These are phyloP conservation scores for Coniochaeta sp. DNA, from an alignment of 2,329 filamentous ascomycete genomes.

Conservation along the genomic window DNA sequence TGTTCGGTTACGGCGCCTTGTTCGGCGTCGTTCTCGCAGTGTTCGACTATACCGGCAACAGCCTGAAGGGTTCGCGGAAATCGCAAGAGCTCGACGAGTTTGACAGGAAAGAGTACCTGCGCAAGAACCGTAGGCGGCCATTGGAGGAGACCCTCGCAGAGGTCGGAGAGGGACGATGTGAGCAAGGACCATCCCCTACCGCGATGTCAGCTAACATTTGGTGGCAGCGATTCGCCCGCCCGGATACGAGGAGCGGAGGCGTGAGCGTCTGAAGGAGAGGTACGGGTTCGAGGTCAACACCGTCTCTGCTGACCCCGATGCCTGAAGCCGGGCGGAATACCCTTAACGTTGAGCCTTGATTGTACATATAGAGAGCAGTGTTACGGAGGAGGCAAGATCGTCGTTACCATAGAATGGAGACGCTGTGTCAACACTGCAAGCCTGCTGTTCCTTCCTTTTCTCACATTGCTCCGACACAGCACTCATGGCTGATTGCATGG, in stretches of 20 bases:
- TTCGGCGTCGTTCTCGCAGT: slow-evolving; percentile 52
- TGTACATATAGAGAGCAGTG: slow-evolving; percentile 15
- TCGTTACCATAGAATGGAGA: slow-evolving; percentile 9
- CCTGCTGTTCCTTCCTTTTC: background rate
- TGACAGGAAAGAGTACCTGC: slow-evolving; percentile 65
- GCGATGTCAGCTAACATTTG: slow-evolving; percentile 2
- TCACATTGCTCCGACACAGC: background rate
- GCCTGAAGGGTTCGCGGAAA: slow-evolving; percentile 37
- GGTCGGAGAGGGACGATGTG: slow-evolving; percentile 83
- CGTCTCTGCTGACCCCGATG: slow-evolving; percentile 41
- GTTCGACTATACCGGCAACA: slow-evolving; percentile 62
- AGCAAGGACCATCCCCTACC: slow-evolving; percentile 14
- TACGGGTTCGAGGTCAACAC: slow-evolving; percentile 81
- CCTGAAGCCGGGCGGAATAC: background rate
- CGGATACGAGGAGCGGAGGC: slow-evolving; percentile 78
- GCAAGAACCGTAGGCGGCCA: slow-evolving; percentile 67
- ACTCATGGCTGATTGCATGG: background rate
- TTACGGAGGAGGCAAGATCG: background rate
- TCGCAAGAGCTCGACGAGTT: slow-evolving; percentile 61
- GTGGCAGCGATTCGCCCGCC: slow-evolving; percentile 68
- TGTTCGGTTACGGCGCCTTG: slow-evolving; percentile 58
- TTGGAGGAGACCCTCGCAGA: slow-evolving; percentile 73
- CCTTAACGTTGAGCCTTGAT: slow-evolving; percentile 1
- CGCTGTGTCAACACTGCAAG: slow-evolving; percentile 6
- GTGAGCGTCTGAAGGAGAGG: slow-evolving; percentile 73